A percentile compares a stretch with the other conserved stretches of the same genome.
Evolutionary conservation across 495 filamentous ascomycete genomes (phyloP).

Genomic region (Platismatia glauca): DNA sequence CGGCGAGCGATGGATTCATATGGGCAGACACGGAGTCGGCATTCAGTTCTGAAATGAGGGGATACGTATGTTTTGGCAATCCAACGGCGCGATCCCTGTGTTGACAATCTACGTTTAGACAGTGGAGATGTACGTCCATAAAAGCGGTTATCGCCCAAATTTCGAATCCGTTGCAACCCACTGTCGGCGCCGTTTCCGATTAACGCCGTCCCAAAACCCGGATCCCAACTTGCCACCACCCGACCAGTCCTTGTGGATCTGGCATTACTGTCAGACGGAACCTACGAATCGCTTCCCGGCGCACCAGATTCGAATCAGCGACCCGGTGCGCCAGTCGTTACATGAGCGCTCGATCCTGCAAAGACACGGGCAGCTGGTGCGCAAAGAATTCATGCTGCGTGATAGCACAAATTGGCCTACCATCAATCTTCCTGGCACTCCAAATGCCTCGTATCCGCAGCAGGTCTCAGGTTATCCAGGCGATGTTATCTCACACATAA

Average conservation of each 20-base stretch:
- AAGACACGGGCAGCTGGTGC: slow-evolving; percentile 66
- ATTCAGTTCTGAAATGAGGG: slow-evolving; percentile 59
- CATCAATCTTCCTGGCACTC: slow-evolving; percentile 54
- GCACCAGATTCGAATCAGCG: slow-evolving; percentile 49
- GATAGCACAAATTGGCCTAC: slow-evolving; percentile 85
- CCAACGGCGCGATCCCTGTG: background rate
- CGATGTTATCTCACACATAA: slow-evolving; percentile 27
- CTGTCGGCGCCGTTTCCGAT: slow-evolving; percentile 71
- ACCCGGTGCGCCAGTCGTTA: slow-evolving; percentile 52
- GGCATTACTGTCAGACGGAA: slow-evolving; percentile 79
- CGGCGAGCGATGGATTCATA: slow-evolving; percentile 83
- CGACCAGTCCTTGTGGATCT: slow-evolving; percentile 81
- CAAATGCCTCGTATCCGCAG: slow-evolving; percentile 23
- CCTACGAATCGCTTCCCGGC: slow-evolving; percentile 60
- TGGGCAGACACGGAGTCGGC: slow-evolving; percentile 75
- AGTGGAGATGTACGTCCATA: slow-evolving; percentile 77
- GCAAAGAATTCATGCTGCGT: slow-evolving; percentile 88
- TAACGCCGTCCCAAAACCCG: slow-evolving; percentile 52
- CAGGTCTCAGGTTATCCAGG: slow-evolving; percentile 26
- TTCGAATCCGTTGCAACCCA: slow-evolving; percentile 64
- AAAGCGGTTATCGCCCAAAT: slow-evolving; percentile 61
- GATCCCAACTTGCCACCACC: slow-evolving; percentile 50
- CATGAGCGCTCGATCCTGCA: slow-evolving; percentile 60
- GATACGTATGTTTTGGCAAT: slow-evolving; percentile 53
- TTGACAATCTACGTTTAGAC: slow-evolving; percentile 33